Conservation (phyloP, 106 monocot species). For the Allium fistulosum region DNA sequence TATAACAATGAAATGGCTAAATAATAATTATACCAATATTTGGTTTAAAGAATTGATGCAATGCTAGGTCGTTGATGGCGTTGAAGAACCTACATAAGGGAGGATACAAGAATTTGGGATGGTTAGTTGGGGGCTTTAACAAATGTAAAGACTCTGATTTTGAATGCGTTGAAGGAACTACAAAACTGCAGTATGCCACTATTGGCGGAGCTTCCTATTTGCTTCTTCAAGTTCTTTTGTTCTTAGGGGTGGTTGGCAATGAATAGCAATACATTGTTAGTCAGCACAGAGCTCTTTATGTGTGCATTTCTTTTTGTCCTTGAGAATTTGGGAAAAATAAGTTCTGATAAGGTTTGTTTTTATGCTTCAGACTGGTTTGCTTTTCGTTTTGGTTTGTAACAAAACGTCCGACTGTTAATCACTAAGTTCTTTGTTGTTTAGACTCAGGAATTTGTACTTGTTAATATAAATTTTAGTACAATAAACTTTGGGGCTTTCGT, state of each 20-base stretch:
- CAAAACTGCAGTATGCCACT: slow-evolving; percentile 75
- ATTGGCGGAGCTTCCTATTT: slow-evolving; percentile 78
- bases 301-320: not conserved
- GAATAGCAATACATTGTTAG: slow-evolving; percentile 4
- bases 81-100: slow-evolving; percentile 41
- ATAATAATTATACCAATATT: too few species aligned
- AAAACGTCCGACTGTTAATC: too few species aligned
- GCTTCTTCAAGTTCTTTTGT: slow-evolving; percentile 64
- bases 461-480: too few species aligned
- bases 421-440: too few species aligned
- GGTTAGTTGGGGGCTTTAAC: slow-evolving; percentile 87
- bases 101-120: slow-evolving; percentile 78
- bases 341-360: too few species aligned
- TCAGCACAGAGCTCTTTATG: not conserved
- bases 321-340: not conserved
- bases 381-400: too few species aligned
- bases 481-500: too few species aligned
- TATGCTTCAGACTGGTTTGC: too few species aligned
- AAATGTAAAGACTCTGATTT: slow-evolving; percentile 40
- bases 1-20: too few species aligned
- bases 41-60: too few species aligned
- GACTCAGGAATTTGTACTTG: too few species aligned
- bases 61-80: slow-evolving; percentile 67
- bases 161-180: slow-evolving; percentile 43
- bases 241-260: slow-evolving; percentile 39